Evolutionary conservation across 768 basidiomycete genomes (phyloP).

Genomic region (Clitopilus hobsonii): DNA sequence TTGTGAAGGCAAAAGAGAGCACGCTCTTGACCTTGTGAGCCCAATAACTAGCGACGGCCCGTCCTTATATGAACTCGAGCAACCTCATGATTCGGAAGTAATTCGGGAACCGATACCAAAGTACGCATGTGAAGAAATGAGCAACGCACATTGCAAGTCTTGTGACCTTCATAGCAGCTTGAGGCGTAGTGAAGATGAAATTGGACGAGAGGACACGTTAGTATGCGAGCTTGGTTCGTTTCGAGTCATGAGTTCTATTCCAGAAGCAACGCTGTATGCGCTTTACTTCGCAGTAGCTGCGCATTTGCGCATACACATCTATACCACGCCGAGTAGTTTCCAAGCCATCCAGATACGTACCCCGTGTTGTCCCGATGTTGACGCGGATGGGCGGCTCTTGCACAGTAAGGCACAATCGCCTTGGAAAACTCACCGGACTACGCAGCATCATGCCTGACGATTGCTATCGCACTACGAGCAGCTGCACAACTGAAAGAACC

Average conservation of each 20-base stretch:
- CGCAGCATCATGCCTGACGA: neutral
- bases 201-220: neutral
- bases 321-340: conserved; percentile 1
- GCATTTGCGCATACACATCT: neutral
- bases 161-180: neutral
- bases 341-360: neutral
- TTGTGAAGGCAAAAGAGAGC: neutral
- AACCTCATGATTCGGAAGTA: neutral
- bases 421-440: neutral
- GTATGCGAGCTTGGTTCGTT: neutral
- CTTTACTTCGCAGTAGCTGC: neutral
- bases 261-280: no score
- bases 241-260: neutral
- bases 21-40: neutral
- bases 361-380: neutral
- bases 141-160: neutral
- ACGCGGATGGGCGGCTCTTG: neutral
- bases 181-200: neutral
- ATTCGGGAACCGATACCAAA: neutral
- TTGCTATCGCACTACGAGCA: neutral
- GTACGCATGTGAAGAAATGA: neutral
- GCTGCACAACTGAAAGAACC: neutral
- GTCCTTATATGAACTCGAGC: neutral
- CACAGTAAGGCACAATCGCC: neutral
- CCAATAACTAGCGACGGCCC: neutral